These are phyloP conservation scores for Kazachstania sp. DNA, from an alignment of 1,139 yeast species.

Conservation along the genomic window DNA sequence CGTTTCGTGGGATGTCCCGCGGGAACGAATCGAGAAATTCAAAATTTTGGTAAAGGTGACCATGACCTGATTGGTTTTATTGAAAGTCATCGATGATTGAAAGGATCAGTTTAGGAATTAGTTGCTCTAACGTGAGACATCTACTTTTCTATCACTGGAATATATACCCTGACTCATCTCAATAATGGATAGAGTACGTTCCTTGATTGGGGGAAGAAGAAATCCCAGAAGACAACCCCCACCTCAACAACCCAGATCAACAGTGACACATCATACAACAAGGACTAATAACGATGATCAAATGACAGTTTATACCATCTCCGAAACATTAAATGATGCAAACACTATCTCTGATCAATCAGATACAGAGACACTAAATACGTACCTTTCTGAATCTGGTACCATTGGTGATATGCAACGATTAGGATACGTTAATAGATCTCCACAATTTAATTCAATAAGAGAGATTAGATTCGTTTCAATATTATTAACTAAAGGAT, in stretches of 20 bases:
- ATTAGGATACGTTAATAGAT: conserved; percentile 23
- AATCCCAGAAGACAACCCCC: neutral
- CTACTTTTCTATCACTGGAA: no score
- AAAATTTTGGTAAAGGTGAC: no score
- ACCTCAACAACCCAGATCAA: neutral
- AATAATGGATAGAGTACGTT: conserved; percentile 3
- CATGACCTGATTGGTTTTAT: no score
- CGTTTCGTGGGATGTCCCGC: no score
- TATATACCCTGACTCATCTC: no score
- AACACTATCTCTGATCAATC: conserved; percentile 1
- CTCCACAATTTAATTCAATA: conserved; percentile 18
- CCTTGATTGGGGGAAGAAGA: neutral
- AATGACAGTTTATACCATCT: conserved; percentile 9
- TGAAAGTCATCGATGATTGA: no score
- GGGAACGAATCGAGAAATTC: no score
- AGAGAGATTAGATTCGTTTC: conserved; percentile 31
- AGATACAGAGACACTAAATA: conserved; percentile 16
- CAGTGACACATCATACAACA: neutral
- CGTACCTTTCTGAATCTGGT: conserved; percentile 18
- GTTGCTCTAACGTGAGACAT: no score
- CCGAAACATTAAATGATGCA: conserved; percentile 5
- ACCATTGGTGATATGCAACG: conserved; percentile 26
- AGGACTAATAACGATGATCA: conserved; percentile 11
- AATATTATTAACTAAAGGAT: conserved; percentile 26
- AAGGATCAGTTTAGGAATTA: no score